Base-by-base conservation (phyloP, 1,284 basidiomycete genomes). In the Marasmius tenuissimus region DNA sequence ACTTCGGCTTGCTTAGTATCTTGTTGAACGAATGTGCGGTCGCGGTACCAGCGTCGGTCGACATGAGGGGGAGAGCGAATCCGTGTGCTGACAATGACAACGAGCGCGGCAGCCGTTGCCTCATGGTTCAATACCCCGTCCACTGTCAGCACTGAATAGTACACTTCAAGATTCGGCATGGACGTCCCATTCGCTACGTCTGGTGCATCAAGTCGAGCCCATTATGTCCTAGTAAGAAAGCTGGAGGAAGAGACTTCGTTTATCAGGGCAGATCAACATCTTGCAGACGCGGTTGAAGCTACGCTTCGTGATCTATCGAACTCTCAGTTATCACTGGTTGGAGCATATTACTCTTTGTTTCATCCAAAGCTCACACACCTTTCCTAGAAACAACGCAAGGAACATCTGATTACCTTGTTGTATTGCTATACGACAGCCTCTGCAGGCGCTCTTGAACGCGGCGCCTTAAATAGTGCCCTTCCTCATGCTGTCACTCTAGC, bases 21-120 rank as follows among this genome's bases (percentile, higher is more conserved):
- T 92, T 92, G 73, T 86, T 89, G 75, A 93, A 92, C 9, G 89
- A 87, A 69, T 88, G 87, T 42, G 86, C 85, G 9, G 85, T 81
- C 48, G 83, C 72, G 34, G 58, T 37, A 37, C 50, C 50, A 75
- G 52, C 34, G 37, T 54, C 72, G 4, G 76, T 74, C 59, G 73
- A 67, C 65, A 68, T 70, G 64, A 63, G 38, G 12, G 20, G 38
- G 54, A 47, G 12, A n/a, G 40, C n/a, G 40, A n/a, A 47, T 18
- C 16, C n/a, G 11, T 47, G 9, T 47, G 45, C 20, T 47, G 45
- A 47, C 45, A 47, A 7, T n/a, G 16, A 11, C 45, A 42, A n/a
- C 6, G 45, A 11, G n/a, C 16, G 45, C 9, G 45, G 16, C 40
- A 20, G 45, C n/a, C 45, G 45, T 14, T 47, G 16, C 40, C 40